Evolutionary conservation across 2,329 filamentous ascomycete genomes (phyloP).

Genomic region (Elsinoe necatrix): DNA sequence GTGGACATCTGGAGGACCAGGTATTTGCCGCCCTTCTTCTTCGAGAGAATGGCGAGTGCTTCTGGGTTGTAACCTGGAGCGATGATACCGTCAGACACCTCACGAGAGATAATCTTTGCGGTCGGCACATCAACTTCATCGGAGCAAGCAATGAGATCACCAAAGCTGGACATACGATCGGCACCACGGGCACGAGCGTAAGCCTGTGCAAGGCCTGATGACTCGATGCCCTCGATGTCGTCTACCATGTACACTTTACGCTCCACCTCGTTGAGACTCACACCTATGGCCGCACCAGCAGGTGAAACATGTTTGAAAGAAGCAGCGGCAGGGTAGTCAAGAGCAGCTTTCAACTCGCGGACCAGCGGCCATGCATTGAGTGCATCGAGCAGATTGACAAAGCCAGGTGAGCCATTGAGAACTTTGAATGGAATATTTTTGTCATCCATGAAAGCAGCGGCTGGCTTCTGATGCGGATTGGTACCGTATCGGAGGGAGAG

Average conservation of each 20-base stretch:
- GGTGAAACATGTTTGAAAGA: slow-evolving; percentile 99
- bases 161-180: slow-evolving; percentile 98
- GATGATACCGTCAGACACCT: slow-evolving; percentile 95
- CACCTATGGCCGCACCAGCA: slow-evolving; percentile 87
- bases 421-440: slow-evolving; percentile 88
- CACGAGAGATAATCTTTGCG: slow-evolving; percentile 93
- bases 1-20: slow-evolving; percentile 92
- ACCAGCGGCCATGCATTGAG: slow-evolving; percentile 96
- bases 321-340: slow-evolving; percentile 81
- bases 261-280: slow-evolving; percentile 77
- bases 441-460: slow-evolving; percentile 68
- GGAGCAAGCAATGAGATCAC: slow-evolving; percentile 89
- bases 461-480: slow-evolving; percentile 97
- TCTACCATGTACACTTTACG: slow-evolving; percentile 98
- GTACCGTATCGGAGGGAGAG: slow-evolving; percentile 84
- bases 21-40: slow-evolving; percentile 98
- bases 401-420: slow-evolving; percentile 79
- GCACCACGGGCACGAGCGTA: slow-evolving; percentile 93
- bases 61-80: slow-evolving; percentile 78
- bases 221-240: slow-evolving; percentile 82
- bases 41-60: slow-evolving; percentile 82
- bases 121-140: slow-evolving; percentile 86
- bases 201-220: slow-evolving; percentile 79
- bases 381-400: slow-evolving; percentile 94
- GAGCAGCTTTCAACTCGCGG: slow-evolving; percentile 85